These are phyloP conservation scores for Microbotryum intermedium DNA, from an alignment of 1,284 basidiomycete genomes.

Conservation along the genomic window DNA sequence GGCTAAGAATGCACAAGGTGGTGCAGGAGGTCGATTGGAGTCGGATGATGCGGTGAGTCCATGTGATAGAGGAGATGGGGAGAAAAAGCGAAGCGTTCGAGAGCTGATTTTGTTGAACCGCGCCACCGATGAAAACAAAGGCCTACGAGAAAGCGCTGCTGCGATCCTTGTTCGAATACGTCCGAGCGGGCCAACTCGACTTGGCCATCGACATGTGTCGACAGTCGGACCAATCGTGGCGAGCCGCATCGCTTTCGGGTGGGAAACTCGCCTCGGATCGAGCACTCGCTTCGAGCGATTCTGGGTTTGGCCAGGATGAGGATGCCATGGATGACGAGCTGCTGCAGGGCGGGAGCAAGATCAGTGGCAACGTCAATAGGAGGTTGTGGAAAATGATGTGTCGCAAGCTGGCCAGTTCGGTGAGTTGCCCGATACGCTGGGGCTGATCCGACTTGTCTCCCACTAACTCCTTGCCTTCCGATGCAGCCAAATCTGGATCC, in stretches of 20 bases:
- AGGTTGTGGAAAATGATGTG: constrained; percentile 79
- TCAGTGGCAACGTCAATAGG: constrained; percentile 71
- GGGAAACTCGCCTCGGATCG: constrained; percentile 66
- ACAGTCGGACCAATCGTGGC: constrained; percentile 80
- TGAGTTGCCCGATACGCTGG: constrained; percentile 35
- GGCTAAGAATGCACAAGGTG: constrained; percentile 44
- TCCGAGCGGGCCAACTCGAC: constrained; percentile 71
- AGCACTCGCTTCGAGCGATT: constrained; percentile 47
- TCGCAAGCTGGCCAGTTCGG: constrained; percentile 65
- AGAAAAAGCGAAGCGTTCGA: too few relatives aligned
- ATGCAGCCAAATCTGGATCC: constrained; percentile 57
- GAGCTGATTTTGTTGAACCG: background rate
- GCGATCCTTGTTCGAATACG: constrained; percentile 64
- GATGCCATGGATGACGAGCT: constrained; percentile 15
- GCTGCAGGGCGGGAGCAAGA: constrained; percentile 43
- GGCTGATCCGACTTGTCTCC: background rate
- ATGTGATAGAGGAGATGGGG: background rate
- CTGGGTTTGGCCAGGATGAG: constrained; percentile 50
- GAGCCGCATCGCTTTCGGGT: constrained; percentile 74
- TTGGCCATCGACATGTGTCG: constrained; percentile 74
- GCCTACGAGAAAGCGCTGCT: constrained; percentile 66
- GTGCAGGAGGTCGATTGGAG: constrained; percentile 44
- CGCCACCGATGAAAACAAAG: constrained; percentile 39
- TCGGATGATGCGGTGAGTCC: constrained; percentile 57
- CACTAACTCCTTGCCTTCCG: background rate